Base-by-base conservation (phyloP, 495 filamentous ascomycete genomes). In the Cryomyces minteri region DNA sequence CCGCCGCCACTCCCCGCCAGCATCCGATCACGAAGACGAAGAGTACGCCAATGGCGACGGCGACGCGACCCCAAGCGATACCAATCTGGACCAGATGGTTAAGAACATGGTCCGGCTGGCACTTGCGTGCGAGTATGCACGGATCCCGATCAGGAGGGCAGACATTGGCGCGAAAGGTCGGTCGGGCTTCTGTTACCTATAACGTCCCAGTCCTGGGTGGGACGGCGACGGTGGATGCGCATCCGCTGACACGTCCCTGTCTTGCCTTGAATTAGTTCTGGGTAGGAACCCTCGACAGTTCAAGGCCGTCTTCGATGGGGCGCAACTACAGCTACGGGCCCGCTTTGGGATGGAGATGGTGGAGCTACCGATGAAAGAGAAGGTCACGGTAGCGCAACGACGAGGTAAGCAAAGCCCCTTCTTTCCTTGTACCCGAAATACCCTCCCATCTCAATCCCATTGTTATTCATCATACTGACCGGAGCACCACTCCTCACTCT, bases 41-140 rank as follows among this genome's bases (percentile, higher is more conserved):
- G 51, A 55, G 6, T 50, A 58, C 12, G 43, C 40, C 29, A 49
- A 55, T 14, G 57, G 44, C 25, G 60, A 60, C 11, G 60, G 59
- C 31, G 46, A 54, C 14, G 55, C 47, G 32, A 47, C 46, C 32
- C 53, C 54, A 38, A 58, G 60, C 32, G 62, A 61, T 31, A 60
- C 58, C 29, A 73, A 62, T 51, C 64, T 67, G 5, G 74, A 80
- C 43, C 76, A 82, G 48, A 67, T 88, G 53, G 76, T 85, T 31
- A 95, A 94, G 63, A 94, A 87, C 51, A 64, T 98, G 40, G 80
- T 96, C 14, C 78, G 90, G n/a, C 74, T 94, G 39, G 90, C 86
- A 3, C 59, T 96, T 5, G 75, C 88, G 4, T 85, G 83, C 64
- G 90, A 95, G 58, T 92, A 82, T 59, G 70, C 82, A n/a, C 73